phyloP scores from a whole-genome alignment of 1,139 yeast species.

The Komagataea norvegica region DNA sequence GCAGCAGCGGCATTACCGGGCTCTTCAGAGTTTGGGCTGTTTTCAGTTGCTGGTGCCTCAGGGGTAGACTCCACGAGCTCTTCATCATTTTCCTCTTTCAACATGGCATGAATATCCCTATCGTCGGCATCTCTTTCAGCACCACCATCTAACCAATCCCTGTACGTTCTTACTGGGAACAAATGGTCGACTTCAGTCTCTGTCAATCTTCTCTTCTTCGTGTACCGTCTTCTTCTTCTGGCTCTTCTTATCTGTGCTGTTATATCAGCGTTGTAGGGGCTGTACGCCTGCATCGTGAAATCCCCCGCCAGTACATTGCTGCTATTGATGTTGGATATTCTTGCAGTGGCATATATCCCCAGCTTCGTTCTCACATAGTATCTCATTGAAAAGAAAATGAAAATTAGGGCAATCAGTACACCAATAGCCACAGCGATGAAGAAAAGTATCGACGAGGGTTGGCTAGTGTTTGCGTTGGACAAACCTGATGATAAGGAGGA shows the following conservation, averaged over 20 bases:
- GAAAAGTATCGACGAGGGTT: slow-evolving; percentile 57
- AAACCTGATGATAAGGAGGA: neutral
- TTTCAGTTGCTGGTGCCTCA: slow-evolving; percentile 4
- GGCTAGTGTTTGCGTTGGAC: no score
- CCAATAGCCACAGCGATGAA: slow-evolving; percentile 63
- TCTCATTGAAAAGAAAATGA: slow-evolving; percentile 54
- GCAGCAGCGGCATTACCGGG: neutral
- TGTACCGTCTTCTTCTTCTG: slow-evolving; percentile 23
- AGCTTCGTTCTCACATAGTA: slow-evolving; percentile 52
- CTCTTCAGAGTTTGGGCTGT: no score
- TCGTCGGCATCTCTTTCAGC: slow-evolving; percentile 26
- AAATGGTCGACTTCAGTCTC: slow-evolving; percentile 57
- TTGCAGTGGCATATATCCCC: slow-evolving; percentile 49
- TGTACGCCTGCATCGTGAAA: slow-evolving; percentile 22
- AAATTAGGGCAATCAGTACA: slow-evolving; percentile 47
- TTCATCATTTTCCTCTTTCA: slow-evolving; percentile 26
- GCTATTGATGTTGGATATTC: slow-evolving; percentile 28
- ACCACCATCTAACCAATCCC: slow-evolving; percentile 53
- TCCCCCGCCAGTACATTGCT: slow-evolving; percentile 21
- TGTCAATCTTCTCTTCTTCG: slow-evolving; percentile 50
- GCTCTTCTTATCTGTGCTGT: slow-evolving; percentile 14
- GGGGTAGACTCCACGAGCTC: slow-evolving; percentile 5
- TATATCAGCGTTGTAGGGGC: slow-evolving; percentile 17
- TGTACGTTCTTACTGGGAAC: slow-evolving; percentile 62
- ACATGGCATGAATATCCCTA: slow-evolving; percentile 22